These are phyloP conservation scores for Aspergillus puulaauensis DNA, from an alignment of 2,329 filamentous ascomycete species.

Conservation along the genomic window DNA sequence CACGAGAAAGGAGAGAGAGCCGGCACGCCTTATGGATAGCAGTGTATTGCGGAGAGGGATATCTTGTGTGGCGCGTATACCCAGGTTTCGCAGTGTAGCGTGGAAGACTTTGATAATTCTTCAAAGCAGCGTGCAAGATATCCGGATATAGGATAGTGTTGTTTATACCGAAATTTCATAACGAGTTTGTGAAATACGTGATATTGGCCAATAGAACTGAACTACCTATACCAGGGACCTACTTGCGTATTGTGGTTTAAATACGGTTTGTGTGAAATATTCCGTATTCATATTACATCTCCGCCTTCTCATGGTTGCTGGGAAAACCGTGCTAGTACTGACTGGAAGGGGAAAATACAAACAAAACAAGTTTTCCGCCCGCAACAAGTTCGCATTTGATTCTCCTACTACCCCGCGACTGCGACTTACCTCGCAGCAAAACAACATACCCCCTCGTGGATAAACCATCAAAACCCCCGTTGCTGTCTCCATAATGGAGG, in stretches of 20 bases:
- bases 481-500: constrained; percentile 57
- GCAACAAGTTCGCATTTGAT: constrained; percentile 11
- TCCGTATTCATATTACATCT: neutral
- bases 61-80: neutral
- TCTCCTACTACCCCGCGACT: constrained; percentile 2
- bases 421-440: neutral
- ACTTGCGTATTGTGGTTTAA: neutral
- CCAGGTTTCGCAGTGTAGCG: neutral
- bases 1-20: neutral
- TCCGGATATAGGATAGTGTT: constrained; percentile 12
- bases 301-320: neutral
- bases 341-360: constrained; percentile 31
- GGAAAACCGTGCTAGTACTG: neutral
- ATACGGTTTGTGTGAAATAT: neutral
- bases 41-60: neutral
- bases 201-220: neutral
- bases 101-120: neutral
- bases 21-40: neutral
- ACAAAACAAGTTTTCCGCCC: constrained; percentile 18
- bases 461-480: constrained; percentile 18
- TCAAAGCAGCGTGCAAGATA: constrained; percentile 12
- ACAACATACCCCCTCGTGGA: neutral
- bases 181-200: neutral
- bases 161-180: constrained; percentile 6
- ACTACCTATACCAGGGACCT: neutral